Conservation (phyloP, 2,329 filamentous ascomycete genomes). For the Epichloe sibirici region DNA sequence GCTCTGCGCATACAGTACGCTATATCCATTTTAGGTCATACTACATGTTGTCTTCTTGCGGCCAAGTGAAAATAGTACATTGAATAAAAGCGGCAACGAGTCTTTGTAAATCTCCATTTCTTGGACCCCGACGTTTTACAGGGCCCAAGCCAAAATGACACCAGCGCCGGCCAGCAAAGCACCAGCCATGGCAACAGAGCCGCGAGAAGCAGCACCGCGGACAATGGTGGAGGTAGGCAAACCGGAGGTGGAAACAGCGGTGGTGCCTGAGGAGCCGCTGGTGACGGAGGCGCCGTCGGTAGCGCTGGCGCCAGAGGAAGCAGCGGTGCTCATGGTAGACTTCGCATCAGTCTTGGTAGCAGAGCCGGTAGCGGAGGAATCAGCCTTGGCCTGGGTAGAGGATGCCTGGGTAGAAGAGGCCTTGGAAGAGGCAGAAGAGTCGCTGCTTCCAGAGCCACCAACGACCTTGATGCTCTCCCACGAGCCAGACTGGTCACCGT, state of each 20-base stretch:
- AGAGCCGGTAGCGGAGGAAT: slow-evolving; percentile 25
- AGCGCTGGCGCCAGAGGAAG: slow-evolving; percentile 7
- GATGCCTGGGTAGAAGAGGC: slow-evolving; percentile 14
- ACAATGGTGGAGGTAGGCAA: slow-evolving; percentile 2
- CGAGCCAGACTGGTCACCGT: slow-evolving; percentile 27
- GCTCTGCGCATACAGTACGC: slow-evolving; percentile 13
- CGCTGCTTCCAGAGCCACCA: slow-evolving; percentile 59
- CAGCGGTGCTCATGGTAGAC: slow-evolving; percentile 11
- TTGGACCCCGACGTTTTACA: slow-evolving; percentile 8
- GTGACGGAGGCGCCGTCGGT: neutral
- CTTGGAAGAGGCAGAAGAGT: slow-evolving; percentile 50
- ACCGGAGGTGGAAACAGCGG: neutral
- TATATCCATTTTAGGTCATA: slow-evolving; percentile 5
- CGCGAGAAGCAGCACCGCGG: slow-evolving; percentile 15
- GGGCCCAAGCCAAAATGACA: slow-evolving; percentile 18
- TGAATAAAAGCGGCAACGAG: slow-evolving; percentile 9
- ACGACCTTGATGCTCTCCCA: slow-evolving; percentile 43
- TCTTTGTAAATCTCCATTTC: slow-evolving; percentile 2
- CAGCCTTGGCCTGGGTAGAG: slow-evolving; percentile 26
- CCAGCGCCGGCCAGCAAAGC: slow-evolving; percentile 17
- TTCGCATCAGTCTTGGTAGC: slow-evolving; percentile 6
- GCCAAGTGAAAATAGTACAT: slow-evolving; percentile 14
- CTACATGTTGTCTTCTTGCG: slow-evolving; percentile 14
- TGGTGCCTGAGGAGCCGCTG: neutral
- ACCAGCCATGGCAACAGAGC: slow-evolving; percentile 14